Conservation (phyloP, 2,329 filamentous ascomycete species). For the Microthyrium microscopicum region DNA sequence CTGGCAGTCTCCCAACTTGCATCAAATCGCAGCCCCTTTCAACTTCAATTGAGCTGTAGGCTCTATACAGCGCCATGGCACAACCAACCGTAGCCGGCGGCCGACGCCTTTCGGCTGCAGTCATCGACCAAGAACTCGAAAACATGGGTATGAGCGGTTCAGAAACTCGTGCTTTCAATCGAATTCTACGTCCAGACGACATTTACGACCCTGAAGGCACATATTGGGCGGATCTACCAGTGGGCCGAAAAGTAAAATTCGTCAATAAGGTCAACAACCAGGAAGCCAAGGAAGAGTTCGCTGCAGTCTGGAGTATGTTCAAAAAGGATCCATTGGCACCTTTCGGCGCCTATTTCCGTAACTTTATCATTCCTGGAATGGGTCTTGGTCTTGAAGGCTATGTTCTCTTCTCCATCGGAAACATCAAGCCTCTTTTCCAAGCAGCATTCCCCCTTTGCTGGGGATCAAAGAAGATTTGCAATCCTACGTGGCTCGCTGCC, state of each 20-base stretch:
- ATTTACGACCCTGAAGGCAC: conserved; percentile 65
- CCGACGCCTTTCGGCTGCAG: conserved; percentile 4
- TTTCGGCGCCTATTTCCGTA: conserved; percentile 71
- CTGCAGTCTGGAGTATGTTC: conserved; percentile 56
- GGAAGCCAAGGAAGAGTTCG: conserved; percentile 53
- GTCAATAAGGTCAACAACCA: conserved; percentile 54
- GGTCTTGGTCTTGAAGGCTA: conserved; percentile 88
- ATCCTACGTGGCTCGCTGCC: conserved; percentile 62
- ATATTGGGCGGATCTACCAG: conserved; percentile 84
- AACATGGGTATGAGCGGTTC: conserved; percentile 34
- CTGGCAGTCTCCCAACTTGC: not conserved
- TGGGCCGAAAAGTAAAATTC: conserved; percentile 55
- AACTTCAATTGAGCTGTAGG: too few species aligned
- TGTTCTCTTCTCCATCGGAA: conserved; percentile 92
- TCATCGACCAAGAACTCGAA: conserved; percentile 13
- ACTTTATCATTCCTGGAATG: conserved; percentile 82
- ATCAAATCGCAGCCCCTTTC: too few species aligned
- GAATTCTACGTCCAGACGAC: conserved; percentile 75
- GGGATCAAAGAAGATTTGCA: conserved; percentile 48
- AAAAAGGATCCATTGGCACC: conserved; percentile 77
- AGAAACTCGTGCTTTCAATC: conserved; percentile 52
- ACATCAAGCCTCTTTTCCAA: conserved; percentile 67
- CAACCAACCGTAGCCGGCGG: too few species aligned
- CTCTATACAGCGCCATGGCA: too few species aligned
- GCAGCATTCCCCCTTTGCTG: conserved; percentile 67